Percentiles rank a stretch among this genome's conserved stretches.
These are phyloP conservation scores for Pittosporum tobira DNA, from an alignment of 129 eudicot genomes.

Conservation along the genomic window DNA sequence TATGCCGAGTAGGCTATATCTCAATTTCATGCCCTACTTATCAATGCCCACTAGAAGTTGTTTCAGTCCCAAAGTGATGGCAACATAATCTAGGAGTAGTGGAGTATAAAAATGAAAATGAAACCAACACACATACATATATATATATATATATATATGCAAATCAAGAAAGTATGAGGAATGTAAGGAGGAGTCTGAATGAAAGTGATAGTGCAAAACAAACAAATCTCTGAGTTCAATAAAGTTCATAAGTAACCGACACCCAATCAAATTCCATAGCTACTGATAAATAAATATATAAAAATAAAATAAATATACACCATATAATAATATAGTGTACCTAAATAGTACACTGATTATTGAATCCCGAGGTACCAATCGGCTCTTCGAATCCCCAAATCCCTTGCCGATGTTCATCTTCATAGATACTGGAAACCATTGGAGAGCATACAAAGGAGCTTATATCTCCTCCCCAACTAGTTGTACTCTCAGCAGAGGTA, in stretches of 20 bases:
- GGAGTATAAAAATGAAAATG: slow-evolving; percentile 13
- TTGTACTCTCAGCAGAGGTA: slow-evolving; percentile 37
- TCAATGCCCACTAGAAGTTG: neutral
- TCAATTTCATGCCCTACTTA: neutral
- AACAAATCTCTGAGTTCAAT: slow-evolving; percentile 20
- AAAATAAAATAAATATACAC: slow-evolving; percentile 15
- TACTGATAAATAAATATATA: neutral
- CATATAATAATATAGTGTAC: slow-evolving; percentile 10
- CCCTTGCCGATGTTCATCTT: slow-evolving; percentile 23
- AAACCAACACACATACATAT: slow-evolving; percentile 24
- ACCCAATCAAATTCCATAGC: too few species aligned
- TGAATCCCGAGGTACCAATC: slow-evolving; percentile 24
- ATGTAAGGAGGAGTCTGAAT: slow-evolving; percentile 21
- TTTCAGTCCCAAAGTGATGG: slow-evolving; percentile 16
- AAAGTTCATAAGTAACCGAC: too few species aligned
- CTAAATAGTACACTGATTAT: too few species aligned
- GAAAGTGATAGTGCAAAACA: slow-evolving; percentile 38
- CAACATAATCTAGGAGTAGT: slow-evolving; percentile 23
- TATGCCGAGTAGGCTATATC: too few species aligned
- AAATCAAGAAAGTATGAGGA: slow-evolving; percentile 21
- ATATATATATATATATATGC: neutral
- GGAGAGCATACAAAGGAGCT: slow-evolving; percentile 30
- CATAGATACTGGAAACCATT: slow-evolving; percentile 20
- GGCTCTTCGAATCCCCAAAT: slow-evolving; percentile 25
- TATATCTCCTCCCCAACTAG: slow-evolving; percentile 42